Conservation (phyloP, 352 stramenopile species). For the Phytopythium cucurbitacearum region DNA sequence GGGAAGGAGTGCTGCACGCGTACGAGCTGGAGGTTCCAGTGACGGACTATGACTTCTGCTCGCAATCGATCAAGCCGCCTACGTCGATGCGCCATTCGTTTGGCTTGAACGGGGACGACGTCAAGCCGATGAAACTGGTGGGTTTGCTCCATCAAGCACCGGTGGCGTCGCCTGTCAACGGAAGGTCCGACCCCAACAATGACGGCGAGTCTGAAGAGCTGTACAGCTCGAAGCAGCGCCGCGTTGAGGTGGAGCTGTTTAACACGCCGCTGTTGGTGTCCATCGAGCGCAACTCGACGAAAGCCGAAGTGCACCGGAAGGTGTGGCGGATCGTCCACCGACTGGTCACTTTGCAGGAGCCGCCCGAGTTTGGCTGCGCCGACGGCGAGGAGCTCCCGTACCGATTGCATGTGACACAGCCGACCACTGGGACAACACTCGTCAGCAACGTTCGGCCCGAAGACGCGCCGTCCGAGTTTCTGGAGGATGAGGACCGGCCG, state of each 20-base stretch:
- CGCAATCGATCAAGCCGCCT: constrained; percentile 42
- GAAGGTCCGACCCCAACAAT: constrained; percentile 21
- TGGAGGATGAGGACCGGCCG: constrained; percentile 24
- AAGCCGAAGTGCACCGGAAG: constrained; percentile 70
- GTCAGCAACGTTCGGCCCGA: constrained; percentile 49
- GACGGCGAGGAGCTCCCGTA: constrained; percentile 50
- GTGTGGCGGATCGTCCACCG: constrained; percentile 79
- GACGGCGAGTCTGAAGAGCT: constrained; percentile 27
- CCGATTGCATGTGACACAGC: constrained; percentile 54
- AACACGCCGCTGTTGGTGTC: constrained; percentile 74
- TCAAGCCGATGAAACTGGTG: constrained; percentile 65
- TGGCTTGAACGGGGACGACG: not conserved
- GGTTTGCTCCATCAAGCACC: constrained; percentile 66
- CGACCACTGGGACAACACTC: constrained; percentile 34
- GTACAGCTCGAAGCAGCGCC: constrained; percentile 45
- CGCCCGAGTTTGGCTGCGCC: constrained; percentile 24
- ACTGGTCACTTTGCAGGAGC: constrained; percentile 39
- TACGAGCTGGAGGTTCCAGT: constrained; percentile 86
- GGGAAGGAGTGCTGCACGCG: constrained; percentile 61
- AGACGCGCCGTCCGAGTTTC: constrained; percentile 36
- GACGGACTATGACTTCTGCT: constrained; percentile 62
- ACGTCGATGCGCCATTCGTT: constrained; percentile 4
- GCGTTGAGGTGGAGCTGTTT: constrained; percentile 73
- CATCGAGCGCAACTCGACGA: constrained; percentile 53
- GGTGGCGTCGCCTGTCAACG: constrained; percentile 49